A percentile compares a stretch with the other conserved stretches of the same genome.
phyloP scores from a whole-genome alignment of 2,329 filamentous ascomycete species.

The Cordyceps cateniannulata region DNA sequence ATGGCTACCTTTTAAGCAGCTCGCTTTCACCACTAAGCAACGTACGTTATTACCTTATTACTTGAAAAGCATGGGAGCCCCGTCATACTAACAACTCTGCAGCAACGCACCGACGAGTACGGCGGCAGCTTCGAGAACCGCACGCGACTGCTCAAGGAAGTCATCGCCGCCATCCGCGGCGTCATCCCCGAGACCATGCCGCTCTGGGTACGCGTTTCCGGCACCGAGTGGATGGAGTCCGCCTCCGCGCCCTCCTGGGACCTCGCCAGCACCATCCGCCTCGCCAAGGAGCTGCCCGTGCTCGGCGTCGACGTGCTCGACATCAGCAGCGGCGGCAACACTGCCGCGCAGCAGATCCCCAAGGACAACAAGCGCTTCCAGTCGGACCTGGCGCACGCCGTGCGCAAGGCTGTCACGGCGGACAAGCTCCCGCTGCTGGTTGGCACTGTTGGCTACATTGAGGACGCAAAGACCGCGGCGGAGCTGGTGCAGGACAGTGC shows the following conservation, averaged over 20 bases:
- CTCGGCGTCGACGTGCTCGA: constrained; percentile 78
- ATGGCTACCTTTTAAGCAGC: constrained; percentile 60
- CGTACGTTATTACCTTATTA: constrained; percentile 29
- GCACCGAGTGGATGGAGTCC: constrained; percentile 56
- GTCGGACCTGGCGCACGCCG: constrained; percentile 36
- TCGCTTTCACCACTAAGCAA: constrained; percentile 58
- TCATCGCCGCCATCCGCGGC: constrained; percentile 43
- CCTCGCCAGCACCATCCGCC: constrained; percentile 45
- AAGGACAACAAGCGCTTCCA: constrained; percentile 61
- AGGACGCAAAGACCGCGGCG: constrained; percentile 60
- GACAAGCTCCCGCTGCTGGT: constrained; percentile 53
- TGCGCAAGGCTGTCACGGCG: constrained; percentile 53
- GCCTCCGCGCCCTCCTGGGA: constrained; percentile 53
- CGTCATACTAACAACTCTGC: background rate
- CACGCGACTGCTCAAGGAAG: constrained; percentile 52
- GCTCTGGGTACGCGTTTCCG: constrained; percentile 53
- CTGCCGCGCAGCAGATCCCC: constrained; percentile 53
- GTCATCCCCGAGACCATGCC: constrained; percentile 49
- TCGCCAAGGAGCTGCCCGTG: constrained; percentile 62
- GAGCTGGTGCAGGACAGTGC: constrained; percentile 44
- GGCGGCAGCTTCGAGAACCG: constrained; percentile 62
- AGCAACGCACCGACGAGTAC: constrained; percentile 56
- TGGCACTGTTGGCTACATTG: constrained; percentile 69
- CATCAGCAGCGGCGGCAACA: constrained; percentile 70
- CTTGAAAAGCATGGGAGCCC: no score